Conservation (phyloP, 2,329 filamentous ascomycete species). For the Zymoseptoria crescenta region DNA sequence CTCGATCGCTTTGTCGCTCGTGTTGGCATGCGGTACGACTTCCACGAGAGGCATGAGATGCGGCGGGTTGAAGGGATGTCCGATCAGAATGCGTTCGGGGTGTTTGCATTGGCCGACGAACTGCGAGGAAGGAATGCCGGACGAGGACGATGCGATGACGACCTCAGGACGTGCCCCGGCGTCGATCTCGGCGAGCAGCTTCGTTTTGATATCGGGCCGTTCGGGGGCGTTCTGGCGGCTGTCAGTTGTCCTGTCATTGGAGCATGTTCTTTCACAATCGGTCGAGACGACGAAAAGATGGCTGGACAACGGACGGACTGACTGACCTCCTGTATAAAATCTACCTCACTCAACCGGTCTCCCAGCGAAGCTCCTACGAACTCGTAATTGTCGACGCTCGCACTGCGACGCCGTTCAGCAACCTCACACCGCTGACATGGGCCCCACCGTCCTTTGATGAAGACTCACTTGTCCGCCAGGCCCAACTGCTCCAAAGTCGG, state of each 20-base stretch:
- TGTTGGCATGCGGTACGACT: slow-evolving; percentile 34
- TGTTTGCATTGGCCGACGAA: slow-evolving; percentile 16
- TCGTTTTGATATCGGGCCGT: slow-evolving; percentile 33
- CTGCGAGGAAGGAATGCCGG: slow-evolving; percentile 6
- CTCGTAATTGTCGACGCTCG: slow-evolving; percentile 12
- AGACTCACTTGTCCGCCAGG: neutral
- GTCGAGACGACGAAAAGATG: neutral
- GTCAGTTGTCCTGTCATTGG: too few species aligned
- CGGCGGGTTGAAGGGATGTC: slow-evolving; percentile 44
- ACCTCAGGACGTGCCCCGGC: slow-evolving; percentile 23
- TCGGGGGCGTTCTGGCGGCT: slow-evolving; percentile 25
- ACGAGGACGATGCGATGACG: slow-evolving; percentile 30
- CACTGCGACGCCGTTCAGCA: neutral
- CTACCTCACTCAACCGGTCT: slow-evolving; percentile 15
- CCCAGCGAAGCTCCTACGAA: slow-evolving; percentile 16
- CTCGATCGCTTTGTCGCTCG: slow-evolving; percentile 19
- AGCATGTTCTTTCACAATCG: too few species aligned
- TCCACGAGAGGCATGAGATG: slow-evolving; percentile 44
- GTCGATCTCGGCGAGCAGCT: slow-evolving; percentile 32
- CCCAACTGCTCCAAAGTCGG: slow-evolving; percentile 15
- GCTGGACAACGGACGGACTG: neutral
- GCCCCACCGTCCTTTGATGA: neutral
- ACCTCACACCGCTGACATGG: neutral
- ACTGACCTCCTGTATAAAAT: slow-evolving; percentile 32
- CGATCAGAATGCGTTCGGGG: slow-evolving; percentile 35